phyloP scores from a whole-genome alignment of 148 eudicot genomes.

The Rhododendron williamsianum region DNA sequence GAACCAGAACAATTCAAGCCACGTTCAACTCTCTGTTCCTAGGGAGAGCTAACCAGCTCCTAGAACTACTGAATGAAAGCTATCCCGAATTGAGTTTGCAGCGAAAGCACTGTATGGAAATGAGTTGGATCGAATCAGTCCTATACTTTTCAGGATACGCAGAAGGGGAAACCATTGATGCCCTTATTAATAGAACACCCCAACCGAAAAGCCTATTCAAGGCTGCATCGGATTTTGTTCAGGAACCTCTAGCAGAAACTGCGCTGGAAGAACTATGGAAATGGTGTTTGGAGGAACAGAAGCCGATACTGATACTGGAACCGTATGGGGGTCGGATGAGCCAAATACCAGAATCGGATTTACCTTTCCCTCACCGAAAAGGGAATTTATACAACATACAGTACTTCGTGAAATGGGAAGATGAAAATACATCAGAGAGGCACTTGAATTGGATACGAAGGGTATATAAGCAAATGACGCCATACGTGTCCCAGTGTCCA shows the following conservation, averaged over 20 bases:
- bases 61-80: too few relatives aligned
- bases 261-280: not conserved
- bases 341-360: not conserved
- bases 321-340: slow-evolving; percentile 14
- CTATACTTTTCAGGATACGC: slow-evolving; percentile 6
- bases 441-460: slow-evolving; percentile 15
- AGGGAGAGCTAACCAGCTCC: too few relatives aligned
- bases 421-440: not conserved
- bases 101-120: not conserved
- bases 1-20: too few relatives aligned
- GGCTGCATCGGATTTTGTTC: slow-evolving; percentile 13
- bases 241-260: not conserved
- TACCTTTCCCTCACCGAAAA: slow-evolving; percentile 14
- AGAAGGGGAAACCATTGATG: not conserved
- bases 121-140: slow-evolving; percentile 14
- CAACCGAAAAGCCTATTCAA: slow-evolving; percentile 5
- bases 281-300: slow-evolving; percentile 4
- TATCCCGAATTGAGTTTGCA: too few relatives aligned
- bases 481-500: slow-evolving; percentile 16
- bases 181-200: not conserved
- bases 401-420: slow-evolving; percentile 15
- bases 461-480: slow-evolving; percentile 11
- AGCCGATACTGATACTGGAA: slow-evolving; percentile 4
- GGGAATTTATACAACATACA: slow-evolving; percentile 13
- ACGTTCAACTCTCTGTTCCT: not conserved